Evolutionary conservation across 2,329 filamentous ascomycete species (phyloP).

Genomic region (Exophiala bonariae): DNA sequence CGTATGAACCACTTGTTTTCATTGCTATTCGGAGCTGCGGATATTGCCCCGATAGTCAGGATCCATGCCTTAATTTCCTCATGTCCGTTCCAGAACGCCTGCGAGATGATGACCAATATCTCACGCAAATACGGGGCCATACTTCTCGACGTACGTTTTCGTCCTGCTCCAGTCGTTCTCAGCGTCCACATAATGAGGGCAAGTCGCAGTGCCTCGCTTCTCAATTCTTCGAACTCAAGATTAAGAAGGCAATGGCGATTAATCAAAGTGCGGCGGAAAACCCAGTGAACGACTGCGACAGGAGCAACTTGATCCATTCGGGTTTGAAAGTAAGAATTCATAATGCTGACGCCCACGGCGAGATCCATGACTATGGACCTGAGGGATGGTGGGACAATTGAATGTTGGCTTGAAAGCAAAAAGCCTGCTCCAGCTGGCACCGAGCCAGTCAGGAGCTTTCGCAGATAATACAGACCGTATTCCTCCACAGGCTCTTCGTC

Average conservation of each 20-base stretch:
- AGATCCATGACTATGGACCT: slow-evolving; percentile 17
- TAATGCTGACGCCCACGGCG: slow-evolving; percentile 8
- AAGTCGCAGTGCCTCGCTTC: slow-evolving; percentile 11
- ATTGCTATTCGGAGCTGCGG: no score
- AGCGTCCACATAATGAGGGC: slow-evolving; percentile 18
- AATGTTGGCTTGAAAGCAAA: slow-evolving; percentile 9
- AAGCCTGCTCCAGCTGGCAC: slow-evolving; percentile 9
- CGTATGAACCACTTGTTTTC: no score
- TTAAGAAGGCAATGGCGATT: slow-evolving; percentile 17
- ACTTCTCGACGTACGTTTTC: slow-evolving; percentile 11
- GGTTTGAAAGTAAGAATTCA: slow-evolving; percentile 2
- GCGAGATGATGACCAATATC: slow-evolving; percentile 1
- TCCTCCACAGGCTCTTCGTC: slow-evolving; percentile 16
- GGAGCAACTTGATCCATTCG: background rate
- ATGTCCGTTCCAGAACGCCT: slow-evolving; percentile 9
- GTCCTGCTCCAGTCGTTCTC: slow-evolving; percentile 13
- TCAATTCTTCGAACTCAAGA: slow-evolving; percentile 10
- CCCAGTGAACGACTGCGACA: slow-evolving; percentile 16
- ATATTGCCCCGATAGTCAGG: slow-evolving; percentile 10
- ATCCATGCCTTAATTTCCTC: slow-evolving; percentile 13
- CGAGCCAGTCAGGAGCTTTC: slow-evolving; percentile 10
- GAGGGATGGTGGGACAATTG: slow-evolving; percentile 11
- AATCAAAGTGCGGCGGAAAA: slow-evolving; percentile 15
- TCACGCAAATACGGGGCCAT: slow-evolving; percentile 11
- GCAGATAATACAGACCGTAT: slow-evolving; percentile 14